Base-by-base conservation (phyloP, 805 yeast species). In the Grigorovia transvaalensis region DNA sequence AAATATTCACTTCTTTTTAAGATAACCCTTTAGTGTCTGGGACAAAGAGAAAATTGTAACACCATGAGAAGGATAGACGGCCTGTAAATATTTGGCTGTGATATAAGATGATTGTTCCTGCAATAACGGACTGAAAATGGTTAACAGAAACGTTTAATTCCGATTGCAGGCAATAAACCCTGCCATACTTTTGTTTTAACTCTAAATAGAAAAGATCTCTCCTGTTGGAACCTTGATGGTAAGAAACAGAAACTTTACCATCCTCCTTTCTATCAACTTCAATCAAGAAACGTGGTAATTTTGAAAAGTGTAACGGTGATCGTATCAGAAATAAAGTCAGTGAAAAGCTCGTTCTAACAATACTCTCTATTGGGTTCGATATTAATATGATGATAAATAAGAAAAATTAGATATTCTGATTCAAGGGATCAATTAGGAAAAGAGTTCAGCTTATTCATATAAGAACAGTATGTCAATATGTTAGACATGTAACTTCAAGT, bases 301-400 rank as follows among this genome's bases (percentile, higher is more conserved):
- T 88, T 49, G 88, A 88, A 77, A 82, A 81, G 60, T 76, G 74
- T 2, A 59, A 56, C 71, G 69, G 67, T 57, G 65, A 72, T 35
- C 55, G 57, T 47, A 70, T 56, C 72, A 70, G 64, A 51, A 68
- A 56, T 17, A 70, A 46, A 48, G 74, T 74, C 77, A 77, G 76
- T 33, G 72, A 59, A 75, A 76, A 61, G 75, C 72, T 56, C 80
- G 67, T 54, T 84, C 84, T 63, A 83, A 71, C 53, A 85, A 86
- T 58, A 83, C 75, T 78, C 88, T 80, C 88, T 88, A 84, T 71
- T 81, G 85, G 11, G 69, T 88, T 44, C 90, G 83, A 72, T 84
- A 23, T 23, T 3, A 23, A 4, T 74, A 64, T 69, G 71, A 33
- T 51, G 57, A 17, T 48, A n/a, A n/a, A n/a, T n/a, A n/a, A n/a